phyloP scores from a whole-genome alignment of 2,329 filamentous ascomycete species.

The Capronia americana region DNA sequence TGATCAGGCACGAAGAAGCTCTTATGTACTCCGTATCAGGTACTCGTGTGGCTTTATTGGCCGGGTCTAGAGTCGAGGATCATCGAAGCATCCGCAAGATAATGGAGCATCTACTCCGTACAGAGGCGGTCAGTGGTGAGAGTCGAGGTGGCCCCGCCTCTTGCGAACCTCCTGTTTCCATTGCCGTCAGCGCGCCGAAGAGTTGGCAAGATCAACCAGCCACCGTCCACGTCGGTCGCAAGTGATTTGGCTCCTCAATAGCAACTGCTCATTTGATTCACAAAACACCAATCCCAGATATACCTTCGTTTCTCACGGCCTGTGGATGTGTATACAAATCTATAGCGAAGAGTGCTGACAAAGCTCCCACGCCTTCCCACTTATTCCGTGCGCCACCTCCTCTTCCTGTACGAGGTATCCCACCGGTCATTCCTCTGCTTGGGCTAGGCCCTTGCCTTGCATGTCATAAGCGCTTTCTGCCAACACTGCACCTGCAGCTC shows the following conservation, averaged over 20 bases:
- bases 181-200: neutral
- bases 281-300: neutral
- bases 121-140: constrained; percentile 13
- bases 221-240: neutral
- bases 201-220: constrained; percentile 1
- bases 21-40: neutral
- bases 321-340: neutral
- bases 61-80: constrained; percentile 12
- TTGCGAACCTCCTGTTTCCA: constrained; percentile 10
- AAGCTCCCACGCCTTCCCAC: constrained; percentile 17
- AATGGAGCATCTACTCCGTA: constrained; percentile 6
- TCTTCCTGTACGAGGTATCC: constrained; percentile 11
- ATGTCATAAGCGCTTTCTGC: constrained; percentile 32
- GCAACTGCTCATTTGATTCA: neutral
- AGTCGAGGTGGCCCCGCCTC: constrained; percentile 8
- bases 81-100: constrained; percentile 3
- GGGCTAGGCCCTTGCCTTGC: constrained; percentile 24
- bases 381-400: constrained; percentile 11
- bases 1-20: neutral
- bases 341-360: constrained; percentile 10
- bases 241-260: neutral
- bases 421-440: constrained; percentile 12
- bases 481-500: constrained; percentile 27
- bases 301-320: constrained; percentile 3
- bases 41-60: neutral